Evolutionary conservation across 1,284 basidiomycete genomes (phyloP), one percentile per base, ranked within the genome.

Genomic region (Ceratobasidium sp.): DNA sequence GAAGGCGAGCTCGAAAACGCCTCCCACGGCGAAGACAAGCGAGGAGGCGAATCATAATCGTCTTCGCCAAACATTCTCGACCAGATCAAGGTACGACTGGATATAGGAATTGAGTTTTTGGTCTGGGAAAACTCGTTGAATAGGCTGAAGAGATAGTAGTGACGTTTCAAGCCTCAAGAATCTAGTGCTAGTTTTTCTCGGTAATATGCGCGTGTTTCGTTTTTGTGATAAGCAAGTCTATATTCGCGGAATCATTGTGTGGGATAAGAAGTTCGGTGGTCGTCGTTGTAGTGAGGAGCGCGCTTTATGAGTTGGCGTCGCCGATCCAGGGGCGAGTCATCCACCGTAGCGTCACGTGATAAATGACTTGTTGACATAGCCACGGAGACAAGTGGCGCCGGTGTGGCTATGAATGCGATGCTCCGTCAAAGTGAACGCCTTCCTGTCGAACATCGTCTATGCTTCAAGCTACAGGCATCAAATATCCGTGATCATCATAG

Each of bases 21-120:
- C 78, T 92, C 91, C 92, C 92, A 93, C 28, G 92, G 92, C 74
- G 88, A 90, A 74, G 90, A 88, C 65, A 89, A 88, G 45, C 90
- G 86, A 9, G 58, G 58, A 48, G 90, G 89, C 79, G 87, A 90
- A 81, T 92, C 90, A 43, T 88, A 89, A 77, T 91, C 88, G 73
- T 85, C 86, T 84, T 93, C 92, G 61, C 90, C 90, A 77, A 92
- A 92, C 91, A 93, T 92, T 34, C 45, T 45, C n/a, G n/a, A n/a
- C n/a, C n/a, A n/a, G n/a, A n/a, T n/a, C n/a, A n/a, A n/a, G n/a
- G n/a, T n/a, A n/a, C n/a, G n/a, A n/a, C n/a, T n/a, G n/a, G n/a
- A n/a, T n/a, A n/a, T n/a, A n/a, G n/a, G n/a, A n/a, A n/a, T n/a
- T n/a, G n/a, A n/a, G n/a, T n/a, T n/a, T n/a, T n/a, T n/a, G n/a